phyloP scores from a whole-genome alignment of 441 rosid species.

The Pelargonium myrrhifolium region DNA sequence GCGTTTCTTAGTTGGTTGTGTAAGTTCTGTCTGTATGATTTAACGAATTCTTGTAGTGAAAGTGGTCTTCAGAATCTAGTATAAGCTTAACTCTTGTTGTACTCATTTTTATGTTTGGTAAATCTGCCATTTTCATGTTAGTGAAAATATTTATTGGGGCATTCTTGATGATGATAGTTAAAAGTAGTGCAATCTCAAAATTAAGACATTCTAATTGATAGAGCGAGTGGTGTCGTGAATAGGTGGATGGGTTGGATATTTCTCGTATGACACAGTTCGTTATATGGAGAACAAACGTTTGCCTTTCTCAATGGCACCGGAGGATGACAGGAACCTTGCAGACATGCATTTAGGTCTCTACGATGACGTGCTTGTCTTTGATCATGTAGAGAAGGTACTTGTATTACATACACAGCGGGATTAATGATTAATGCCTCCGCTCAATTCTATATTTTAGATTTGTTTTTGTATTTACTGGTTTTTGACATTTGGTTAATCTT shows the following conservation, averaged over 20 bases:
- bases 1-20: too few species aligned
- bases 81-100: too few species aligned
- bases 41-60: too few species aligned
- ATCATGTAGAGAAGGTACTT: conserved; percentile 80
- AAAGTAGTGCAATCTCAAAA: neutral
- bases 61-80: too few species aligned
- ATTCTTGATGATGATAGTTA: too few species aligned
- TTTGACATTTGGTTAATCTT: neutral
- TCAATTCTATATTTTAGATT: neutral
- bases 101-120: too few species aligned
- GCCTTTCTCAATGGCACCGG: conserved; percentile 62
- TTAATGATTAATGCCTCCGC: neutral
- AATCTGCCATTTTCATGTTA: too few species aligned
- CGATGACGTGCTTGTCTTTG: conserved; percentile 69
- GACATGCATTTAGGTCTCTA: conserved; percentile 87
- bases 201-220: conserved; percentile 7
- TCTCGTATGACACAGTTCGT: conserved; percentile 82
- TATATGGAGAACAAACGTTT: conserved; percentile 71
- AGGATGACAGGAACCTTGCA: conserved; percentile 76
- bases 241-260: conserved; percentile 98
- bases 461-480: neutral
- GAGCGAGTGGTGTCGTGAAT: conserved; percentile 12
- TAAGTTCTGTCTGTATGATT: too few species aligned
- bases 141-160: too few species aligned
- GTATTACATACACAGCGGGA: neutral